These are phyloP conservation scores for Trifolium fragiferum DNA, from an alignment of 306 rosid genomes.

Conservation along the genomic window DNA sequence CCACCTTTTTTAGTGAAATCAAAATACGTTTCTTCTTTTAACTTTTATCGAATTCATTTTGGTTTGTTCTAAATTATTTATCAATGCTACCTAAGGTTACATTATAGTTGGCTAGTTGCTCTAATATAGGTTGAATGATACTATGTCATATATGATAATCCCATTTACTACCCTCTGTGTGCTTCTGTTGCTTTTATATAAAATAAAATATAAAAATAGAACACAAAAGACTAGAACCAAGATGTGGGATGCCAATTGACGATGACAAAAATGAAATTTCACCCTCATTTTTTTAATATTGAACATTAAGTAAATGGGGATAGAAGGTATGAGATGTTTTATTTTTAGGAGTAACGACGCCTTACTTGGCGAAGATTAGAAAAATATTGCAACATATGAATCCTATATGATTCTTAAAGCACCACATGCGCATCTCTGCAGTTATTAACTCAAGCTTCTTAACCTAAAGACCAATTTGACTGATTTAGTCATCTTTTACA, in stretches of 20 bases:
- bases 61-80: neutral
- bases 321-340: no score
- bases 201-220: neutral
- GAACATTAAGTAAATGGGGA: no score
- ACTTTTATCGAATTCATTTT: neutral
- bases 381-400: no score
- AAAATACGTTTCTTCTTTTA: neutral
- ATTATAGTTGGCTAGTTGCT: neutral
- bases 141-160: neutral
- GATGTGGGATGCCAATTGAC: neutral
- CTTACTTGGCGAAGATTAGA: no score
- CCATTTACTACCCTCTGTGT: neutral
- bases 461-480: no score
- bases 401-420: no score
- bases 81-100: neutral
- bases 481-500: no score
- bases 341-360: no score
- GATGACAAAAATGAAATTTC: neutral
- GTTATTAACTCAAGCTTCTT: no score
- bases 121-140: neutral
- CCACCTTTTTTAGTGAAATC: neutral
- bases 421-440: no score
- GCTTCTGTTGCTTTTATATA: neutral
- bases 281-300: no score
- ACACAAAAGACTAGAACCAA: neutral